A percentile compares a stretch with the other conserved stretches of the same genome.
phyloP scores from a whole-genome alignment of 1,284 basidiomycete species.

The Cutaneotrichosporon daszewskae region DNA sequence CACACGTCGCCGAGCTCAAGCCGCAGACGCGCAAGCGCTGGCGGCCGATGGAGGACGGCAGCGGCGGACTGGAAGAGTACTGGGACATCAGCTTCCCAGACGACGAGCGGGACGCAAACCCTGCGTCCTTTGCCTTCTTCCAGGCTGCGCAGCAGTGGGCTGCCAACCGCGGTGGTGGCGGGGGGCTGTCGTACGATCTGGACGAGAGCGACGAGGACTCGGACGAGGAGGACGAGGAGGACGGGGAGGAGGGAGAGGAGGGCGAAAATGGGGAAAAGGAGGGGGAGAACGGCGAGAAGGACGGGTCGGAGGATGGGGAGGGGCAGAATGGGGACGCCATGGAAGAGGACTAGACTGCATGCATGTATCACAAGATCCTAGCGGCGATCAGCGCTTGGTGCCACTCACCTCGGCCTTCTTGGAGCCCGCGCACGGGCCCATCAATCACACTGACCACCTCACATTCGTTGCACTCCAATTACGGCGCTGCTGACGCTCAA shows the following conservation, averaged over 20 bases:
- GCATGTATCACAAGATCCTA: too few species aligned
- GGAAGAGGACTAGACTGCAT: too few species aligned
- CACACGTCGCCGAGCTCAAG: constrained; percentile 80
- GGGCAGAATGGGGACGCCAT: too few species aligned
- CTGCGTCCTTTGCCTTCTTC: constrained; percentile 86
- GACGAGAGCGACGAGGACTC: constrained; percentile 32
- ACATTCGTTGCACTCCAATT: too few species aligned
- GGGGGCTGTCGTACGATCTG: constrained; percentile 38
- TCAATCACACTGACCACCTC: too few species aligned
- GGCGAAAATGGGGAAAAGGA: constrained; percentile 5
- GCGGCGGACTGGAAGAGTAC: constrained; percentile 77
- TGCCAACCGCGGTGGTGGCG: constrained; percentile 29
- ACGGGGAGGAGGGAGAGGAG: constrained; percentile 3
- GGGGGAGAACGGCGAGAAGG: constrained; percentile 14
- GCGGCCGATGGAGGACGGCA: constrained; percentile 72
- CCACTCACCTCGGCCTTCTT: too few species aligned
- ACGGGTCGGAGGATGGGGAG: constrained; percentile 4
- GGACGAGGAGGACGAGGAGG: constrained; percentile 22
- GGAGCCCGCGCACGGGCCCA: too few species aligned
- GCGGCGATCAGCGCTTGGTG: too few species aligned
- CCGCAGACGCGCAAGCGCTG: constrained; percentile 83
- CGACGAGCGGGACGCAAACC: constrained; percentile 86
- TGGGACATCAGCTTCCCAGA: constrained; percentile 93
- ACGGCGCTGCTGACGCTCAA: too few species aligned
- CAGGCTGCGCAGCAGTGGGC: constrained; percentile 88